Evolutionary conservation across 2,329 filamentous ascomycete species (phyloP).

Genomic region (Pezicula radicicola): DNA sequence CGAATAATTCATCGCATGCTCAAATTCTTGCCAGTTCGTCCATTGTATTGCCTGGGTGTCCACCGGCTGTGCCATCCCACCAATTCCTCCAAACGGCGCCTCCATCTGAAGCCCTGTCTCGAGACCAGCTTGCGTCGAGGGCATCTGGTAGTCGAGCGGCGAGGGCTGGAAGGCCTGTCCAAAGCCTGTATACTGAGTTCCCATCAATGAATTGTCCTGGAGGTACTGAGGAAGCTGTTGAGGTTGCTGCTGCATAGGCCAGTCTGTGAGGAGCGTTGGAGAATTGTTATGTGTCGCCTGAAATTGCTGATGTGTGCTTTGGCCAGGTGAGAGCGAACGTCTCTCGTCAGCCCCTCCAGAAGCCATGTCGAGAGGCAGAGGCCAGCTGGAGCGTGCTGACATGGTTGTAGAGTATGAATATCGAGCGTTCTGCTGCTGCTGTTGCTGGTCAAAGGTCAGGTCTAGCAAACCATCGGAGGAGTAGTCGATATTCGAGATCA

Average conservation of each 20-base stretch:
- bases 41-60: conserved; percentile 57
- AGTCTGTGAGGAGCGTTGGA: conserved; percentile 52
- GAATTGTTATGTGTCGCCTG: conserved; percentile 45
- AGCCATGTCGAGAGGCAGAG: conserved; percentile 29
- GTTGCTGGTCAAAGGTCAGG: conserved; percentile 52
- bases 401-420: conserved; percentile 47
- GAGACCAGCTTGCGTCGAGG: conserved; percentile 59
- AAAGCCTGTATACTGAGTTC: conserved; percentile 26
- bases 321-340: conserved; percentile 26
- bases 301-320: conserved; percentile 40
- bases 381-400: conserved; percentile 31
- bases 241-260: conserved; percentile 45
- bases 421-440: conserved; percentile 39
- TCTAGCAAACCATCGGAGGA: conserved; percentile 61
- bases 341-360: conserved; percentile 26
- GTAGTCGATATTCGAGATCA: conserved; percentile 56
- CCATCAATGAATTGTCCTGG: conserved; percentile 29
- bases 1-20: conserved; percentile 59
- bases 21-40: conserved; percentile 80
- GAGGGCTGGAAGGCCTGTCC: conserved; percentile 26
- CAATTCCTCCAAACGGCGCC: conserved; percentile 53
- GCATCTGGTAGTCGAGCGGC: conserved; percentile 33
- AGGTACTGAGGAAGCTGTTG: conserved; percentile 30
- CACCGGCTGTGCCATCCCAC: conserved; percentile 53
- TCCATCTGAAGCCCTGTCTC: conserved; percentile 59